phyloP scores from a whole-genome alignment of 805 yeast genomes.

The Maudiozyma serrabonitensis region DNA sequence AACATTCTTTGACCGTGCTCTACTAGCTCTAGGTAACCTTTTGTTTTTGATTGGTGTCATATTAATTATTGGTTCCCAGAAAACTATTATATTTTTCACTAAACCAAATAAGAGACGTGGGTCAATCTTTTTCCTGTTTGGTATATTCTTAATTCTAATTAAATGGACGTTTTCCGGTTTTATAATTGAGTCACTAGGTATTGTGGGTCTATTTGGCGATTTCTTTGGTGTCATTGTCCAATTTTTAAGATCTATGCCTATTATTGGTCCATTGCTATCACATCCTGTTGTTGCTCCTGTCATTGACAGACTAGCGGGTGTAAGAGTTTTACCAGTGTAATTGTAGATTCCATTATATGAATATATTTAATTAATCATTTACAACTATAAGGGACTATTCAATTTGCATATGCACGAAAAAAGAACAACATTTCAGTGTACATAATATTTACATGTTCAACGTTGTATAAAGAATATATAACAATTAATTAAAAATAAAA shows the following conservation, averaged over 20 bases:
- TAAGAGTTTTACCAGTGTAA: constrained; percentile 56
- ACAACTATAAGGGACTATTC: not conserved
- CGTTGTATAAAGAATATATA: not conserved
- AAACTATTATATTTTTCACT: constrained; percentile 73
- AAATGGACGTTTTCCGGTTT: constrained; percentile 81
- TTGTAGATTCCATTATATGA: not conserved
- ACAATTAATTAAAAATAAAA: not conserved
- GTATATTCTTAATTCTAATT: constrained; percentile 63
- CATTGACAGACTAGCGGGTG: constrained; percentile 55
- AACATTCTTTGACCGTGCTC: constrained; percentile 79
- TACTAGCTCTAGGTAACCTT: constrained; percentile 81
- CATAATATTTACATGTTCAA: not conserved
- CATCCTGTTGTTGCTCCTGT: constrained; percentile 77
- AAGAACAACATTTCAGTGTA: not conserved
- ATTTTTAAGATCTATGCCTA: constrained; percentile 78
- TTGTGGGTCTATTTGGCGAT: constrained; percentile 83
- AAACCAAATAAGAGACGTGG: constrained; percentile 85
- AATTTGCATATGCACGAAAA: not conserved
- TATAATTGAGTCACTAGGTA: constrained; percentile 77
- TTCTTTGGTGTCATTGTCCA: constrained; percentile 83
- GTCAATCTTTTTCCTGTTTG: constrained; percentile 64
- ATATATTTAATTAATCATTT: not conserved
- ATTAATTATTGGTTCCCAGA: constrained; percentile 78
- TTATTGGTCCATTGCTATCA: constrained; percentile 76
- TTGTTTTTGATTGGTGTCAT: constrained; percentile 73